Percentiles rank a stretch among this genome's conserved stretches.
Evolutionary conservation across 2,329 filamentous ascomycete species (phyloP).

Genomic region (Hyphodiscus sp.): DNA sequence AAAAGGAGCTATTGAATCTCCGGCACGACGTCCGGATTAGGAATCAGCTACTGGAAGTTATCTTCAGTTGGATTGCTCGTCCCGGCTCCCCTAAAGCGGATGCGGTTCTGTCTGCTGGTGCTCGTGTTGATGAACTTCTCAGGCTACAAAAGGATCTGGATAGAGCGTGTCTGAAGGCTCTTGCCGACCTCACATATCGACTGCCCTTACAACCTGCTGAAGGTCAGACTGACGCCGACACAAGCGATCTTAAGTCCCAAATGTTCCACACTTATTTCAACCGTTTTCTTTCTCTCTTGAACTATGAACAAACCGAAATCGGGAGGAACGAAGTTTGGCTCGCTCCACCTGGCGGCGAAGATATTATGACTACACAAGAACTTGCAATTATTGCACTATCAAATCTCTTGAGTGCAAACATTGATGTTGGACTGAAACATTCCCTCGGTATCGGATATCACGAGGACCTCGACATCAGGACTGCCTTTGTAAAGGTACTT

Average conservation of each 20-base stretch:
- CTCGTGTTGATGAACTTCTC: conserved; percentile 49
- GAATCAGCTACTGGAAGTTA: conserved; percentile 61
- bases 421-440: conserved; percentile 65
- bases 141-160: conserved; percentile 60
- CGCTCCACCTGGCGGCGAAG: conserved; percentile 42
- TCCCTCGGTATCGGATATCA: conserved; percentile 66
- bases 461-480: conserved; percentile 62
- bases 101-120: conserved; percentile 30
- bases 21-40: conserved; percentile 63
- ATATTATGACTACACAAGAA: conserved; percentile 50
- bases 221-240: conserved; percentile 58
- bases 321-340: conserved; percentile 36
- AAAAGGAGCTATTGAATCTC: conserved; percentile 62
- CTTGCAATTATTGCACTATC: conserved; percentile 62
- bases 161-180: conserved; percentile 55
- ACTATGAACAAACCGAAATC: conserved; percentile 45
- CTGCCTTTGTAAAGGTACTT: conserved; percentile 63
- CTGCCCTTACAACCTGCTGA: conserved; percentile 61
- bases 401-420: conserved; percentile 63
- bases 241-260: conserved; percentile 62
- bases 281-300: conserved; percentile 59
- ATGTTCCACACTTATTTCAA: conserved; percentile 70
- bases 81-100: conserved; percentile 46
- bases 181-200: conserved; percentile 61
- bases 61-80: conserved; percentile 62